Percentiles rank a stretch among this genome's conserved stretches.
phyloP scores from a whole-genome alignment of 306 rosid species.

The Pachyrhizus erosus region DNA sequence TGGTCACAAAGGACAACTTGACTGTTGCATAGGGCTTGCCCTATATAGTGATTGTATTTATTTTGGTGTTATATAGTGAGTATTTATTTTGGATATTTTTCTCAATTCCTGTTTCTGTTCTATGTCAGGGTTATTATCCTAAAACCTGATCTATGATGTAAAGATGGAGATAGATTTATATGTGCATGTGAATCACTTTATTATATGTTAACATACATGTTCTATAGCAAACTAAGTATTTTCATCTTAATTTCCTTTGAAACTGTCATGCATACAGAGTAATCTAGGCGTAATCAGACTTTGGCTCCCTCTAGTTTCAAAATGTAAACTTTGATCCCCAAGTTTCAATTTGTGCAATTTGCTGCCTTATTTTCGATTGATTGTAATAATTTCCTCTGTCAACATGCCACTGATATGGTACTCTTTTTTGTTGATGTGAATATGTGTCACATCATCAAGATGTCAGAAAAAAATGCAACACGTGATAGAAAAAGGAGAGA shows the following conservation, averaged over 20 bases:
- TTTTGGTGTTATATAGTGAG: background rate
- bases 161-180: background rate
- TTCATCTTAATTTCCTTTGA: background rate
- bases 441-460: background rate
- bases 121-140: background rate
- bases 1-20: too few species aligned
- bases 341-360: background rate
- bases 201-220: background rate
- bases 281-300: background rate
- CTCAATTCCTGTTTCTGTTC: background rate
- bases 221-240: background rate
- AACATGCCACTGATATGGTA: background rate
- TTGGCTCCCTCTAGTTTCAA: too few species aligned
- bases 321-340: too few species aligned
- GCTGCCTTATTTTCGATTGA: background rate
- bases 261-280: background rate
- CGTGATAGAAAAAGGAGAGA: too few species aligned
- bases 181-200: background rate
- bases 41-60: too few species aligned
- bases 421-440: background rate
- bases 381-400: background rate
- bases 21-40: too few species aligned
- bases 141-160: background rate
- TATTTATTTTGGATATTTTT: background rate
- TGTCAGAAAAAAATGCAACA: background rate